These are phyloP conservation scores for Henckelia pumila DNA, from an alignment of 257 asterid species.

Conservation along the genomic window DNA sequence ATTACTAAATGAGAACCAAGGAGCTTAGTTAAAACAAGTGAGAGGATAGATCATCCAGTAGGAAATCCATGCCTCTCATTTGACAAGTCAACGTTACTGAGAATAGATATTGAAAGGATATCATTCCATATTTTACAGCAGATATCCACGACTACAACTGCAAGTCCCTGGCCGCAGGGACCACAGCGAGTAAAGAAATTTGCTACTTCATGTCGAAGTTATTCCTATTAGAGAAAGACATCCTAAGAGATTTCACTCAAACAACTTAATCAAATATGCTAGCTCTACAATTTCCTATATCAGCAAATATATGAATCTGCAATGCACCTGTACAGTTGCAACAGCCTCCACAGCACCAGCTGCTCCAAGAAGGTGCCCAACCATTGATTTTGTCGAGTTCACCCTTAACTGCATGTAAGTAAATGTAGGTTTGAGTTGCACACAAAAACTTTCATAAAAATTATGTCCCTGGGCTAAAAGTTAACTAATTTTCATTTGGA, in stretches of 20 bases:
- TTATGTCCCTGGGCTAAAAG: constrained; percentile 8
- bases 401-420: constrained; percentile 61
- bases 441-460: constrained; percentile 6
- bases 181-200: not conserved
- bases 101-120: not conserved
- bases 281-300: constrained; percentile 8
- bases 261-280: constrained; percentile 2
- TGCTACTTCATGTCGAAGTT: not conserved
- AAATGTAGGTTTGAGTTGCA: constrained; percentile 18
- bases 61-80: not conserved
- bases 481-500: constrained; percentile 22
- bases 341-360: constrained; percentile 99
- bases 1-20: constrained; percentile 15
- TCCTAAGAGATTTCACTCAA: not conserved
- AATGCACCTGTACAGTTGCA: constrained; percentile 83
- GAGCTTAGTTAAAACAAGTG: constrained; percentile 16
- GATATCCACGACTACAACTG: not conserved
- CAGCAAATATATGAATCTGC: constrained; percentile 14
- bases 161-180: not conserved
- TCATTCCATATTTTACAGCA: not conserved
- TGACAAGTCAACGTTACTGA: not conserved
- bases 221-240: not conserved
- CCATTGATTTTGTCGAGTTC: constrained; percentile 98
- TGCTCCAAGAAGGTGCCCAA: constrained; percentile 96
- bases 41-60: not conserved